Percentiles rank a stretch among this genome's conserved stretches.
Evolutionary conservation across 768 basidiomycete genomes (phyloP).

Genomic region (Collybiopsis luxurians): DNA sequence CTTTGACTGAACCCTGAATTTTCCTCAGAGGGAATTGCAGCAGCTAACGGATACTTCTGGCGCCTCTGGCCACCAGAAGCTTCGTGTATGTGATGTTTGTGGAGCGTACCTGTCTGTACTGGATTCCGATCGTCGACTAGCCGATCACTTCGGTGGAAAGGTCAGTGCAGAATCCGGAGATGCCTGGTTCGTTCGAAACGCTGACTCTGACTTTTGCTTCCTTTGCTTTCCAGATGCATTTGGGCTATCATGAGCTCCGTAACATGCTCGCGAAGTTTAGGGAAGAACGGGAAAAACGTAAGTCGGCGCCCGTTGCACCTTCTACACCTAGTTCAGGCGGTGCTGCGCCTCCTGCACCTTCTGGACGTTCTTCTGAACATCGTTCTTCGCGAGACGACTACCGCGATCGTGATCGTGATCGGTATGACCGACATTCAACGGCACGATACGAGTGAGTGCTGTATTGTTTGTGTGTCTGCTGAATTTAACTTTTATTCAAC

Average conservation of each 20-base stretch:
- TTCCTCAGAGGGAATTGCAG: slow-evolving; percentile 80
- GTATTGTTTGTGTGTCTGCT: slow-evolving; percentile 19
- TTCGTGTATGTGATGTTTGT: slow-evolving; percentile 99
- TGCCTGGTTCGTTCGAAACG: neutral
- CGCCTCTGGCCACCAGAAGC: slow-evolving; percentile 98
- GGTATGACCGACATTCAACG: slow-evolving; percentile 66
- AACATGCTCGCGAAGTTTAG: slow-evolving; percentile 90
- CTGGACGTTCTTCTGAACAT: slow-evolving; percentile 50
- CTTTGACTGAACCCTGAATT: neutral
- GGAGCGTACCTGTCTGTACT: slow-evolving; percentile 98
- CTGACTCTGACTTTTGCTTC: slow-evolving; percentile 15
- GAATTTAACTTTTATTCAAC: slow-evolving; percentile 19
- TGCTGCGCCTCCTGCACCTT: slow-evolving; percentile 29
- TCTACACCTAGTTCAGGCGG: slow-evolving; percentile 32
- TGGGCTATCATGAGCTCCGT: slow-evolving; percentile 97
- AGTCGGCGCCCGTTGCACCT: slow-evolving; percentile 47
- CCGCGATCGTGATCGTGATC: slow-evolving; percentile 66
- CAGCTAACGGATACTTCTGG: slow-evolving; percentile 97
- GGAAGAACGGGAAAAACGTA: slow-evolving; percentile 86
- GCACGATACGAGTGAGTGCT: slow-evolving; percentile 72
- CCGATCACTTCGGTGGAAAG: slow-evolving; percentile 99
- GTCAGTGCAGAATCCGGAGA: slow-evolving; percentile 41
- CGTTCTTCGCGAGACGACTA: slow-evolving; percentile 57
- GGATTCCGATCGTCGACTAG: slow-evolving; percentile 96
- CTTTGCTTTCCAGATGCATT: slow-evolving; percentile 76